Base-by-base conservation (phyloP, 2,329 filamentous ascomycete species). In the Pseudogymnoascus sp. region DNA sequence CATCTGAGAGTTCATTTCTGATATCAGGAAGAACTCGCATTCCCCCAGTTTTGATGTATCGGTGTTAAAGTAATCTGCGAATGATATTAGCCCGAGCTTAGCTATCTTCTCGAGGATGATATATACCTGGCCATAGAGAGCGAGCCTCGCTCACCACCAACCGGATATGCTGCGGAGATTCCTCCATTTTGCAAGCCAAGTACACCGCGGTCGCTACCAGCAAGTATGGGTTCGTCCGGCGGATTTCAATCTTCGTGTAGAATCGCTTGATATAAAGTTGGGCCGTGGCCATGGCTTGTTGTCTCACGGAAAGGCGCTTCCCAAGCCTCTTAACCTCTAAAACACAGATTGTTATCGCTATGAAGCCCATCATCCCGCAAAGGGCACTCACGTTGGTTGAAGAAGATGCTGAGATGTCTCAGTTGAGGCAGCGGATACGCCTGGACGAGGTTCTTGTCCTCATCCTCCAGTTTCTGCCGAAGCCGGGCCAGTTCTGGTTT, bases 161-260 rank as follows among this genome's bases (percentile, higher is more conserved):
- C 30, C 94, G 85, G 70, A 99, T 97, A 74, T 99, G 94, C 74
- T 97, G 93, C 2, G 94, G 94, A 60, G 88, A 92, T 75, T 99
- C 94, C 75, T 99, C 94, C 85, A 96, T 96, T 77, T 99, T 99
- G 78, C 92, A 96, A 19, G 94, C 92, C 36, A 99, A 80, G 74
- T 99, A 99, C 64, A 97, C 83, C 4, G 93, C 90, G 1, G 94
- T 97, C n/a, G 92, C 88, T 67, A 96, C 83, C 63, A 97, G 86
- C 36, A 97, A 85, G 72, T 96, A 96, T 3, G 93, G 92, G 70
- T 97, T 99, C 58, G 92, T 96, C 66, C 88, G 86, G 63, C 93
- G 88, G 67, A 97, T 92, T 71, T 96, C 92, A 69, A 96, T 89
- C 69, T 89, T 91, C 52, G 86, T 86, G 75, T 96, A 97, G 80